phyloP scores from a whole-genome alignment of 176 grass and related monocot species.

The Oryza meyeriana region DNA sequence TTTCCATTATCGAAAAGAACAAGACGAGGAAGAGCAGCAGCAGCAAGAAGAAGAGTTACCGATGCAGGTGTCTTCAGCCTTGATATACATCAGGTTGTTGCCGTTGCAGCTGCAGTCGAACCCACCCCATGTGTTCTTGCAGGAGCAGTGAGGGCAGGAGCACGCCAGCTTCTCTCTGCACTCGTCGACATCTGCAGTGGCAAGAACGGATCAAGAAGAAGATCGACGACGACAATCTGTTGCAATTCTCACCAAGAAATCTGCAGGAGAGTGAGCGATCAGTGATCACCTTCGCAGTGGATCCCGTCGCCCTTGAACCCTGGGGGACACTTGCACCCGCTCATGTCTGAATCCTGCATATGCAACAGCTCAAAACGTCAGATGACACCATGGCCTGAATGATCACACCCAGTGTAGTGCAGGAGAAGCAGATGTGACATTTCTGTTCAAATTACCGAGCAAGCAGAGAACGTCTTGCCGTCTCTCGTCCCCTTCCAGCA shows the following conservation, averaged over 20 bases:
- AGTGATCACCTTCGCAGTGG: conserved; percentile 55
- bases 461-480: conserved; percentile 66
- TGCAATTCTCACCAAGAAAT: neutral
- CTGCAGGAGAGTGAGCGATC: neutral
- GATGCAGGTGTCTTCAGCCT: conserved; percentile 77
- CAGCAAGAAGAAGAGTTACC: conserved; percentile 25
- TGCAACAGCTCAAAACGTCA: neutral
- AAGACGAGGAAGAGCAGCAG: too few relatives aligned
- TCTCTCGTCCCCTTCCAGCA: conserved; percentile 72
- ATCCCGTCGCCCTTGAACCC: conserved; percentile 75
- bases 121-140: conserved; percentile 74
- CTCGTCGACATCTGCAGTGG: conserved; percentile 67
- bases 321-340: conserved; percentile 60
- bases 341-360: conserved; percentile 50
- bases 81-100: conserved; percentile 58
- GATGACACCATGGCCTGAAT: neutral
- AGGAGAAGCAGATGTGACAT: neutral
- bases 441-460: conserved; percentile 40
- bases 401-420: neutral
- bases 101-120: conserved; percentile 82
- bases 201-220: neutral
- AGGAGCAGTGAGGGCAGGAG: conserved; percentile 67
- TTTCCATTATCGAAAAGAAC: neutral
- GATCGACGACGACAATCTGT: neutral
- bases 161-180: conserved; percentile 77